Evolutionary conservation across 2,329 filamentous ascomycete genomes (phyloP).

Genomic region (Falciphora oryzae): DNA sequence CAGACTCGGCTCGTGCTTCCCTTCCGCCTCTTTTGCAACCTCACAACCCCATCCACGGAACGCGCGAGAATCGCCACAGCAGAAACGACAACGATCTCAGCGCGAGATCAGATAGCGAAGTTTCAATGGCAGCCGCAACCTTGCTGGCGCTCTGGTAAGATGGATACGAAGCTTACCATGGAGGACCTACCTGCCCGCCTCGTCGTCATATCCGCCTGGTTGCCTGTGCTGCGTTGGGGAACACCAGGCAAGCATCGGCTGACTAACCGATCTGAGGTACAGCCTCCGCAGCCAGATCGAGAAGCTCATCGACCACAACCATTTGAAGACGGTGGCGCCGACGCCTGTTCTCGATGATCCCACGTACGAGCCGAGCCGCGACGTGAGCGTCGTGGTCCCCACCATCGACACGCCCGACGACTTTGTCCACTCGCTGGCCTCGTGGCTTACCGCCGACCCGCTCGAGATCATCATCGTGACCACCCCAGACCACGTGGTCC

Average conservation of each 20-base stretch:
- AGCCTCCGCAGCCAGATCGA: background rate
- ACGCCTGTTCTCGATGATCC: background rate
- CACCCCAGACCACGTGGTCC: conserved; percentile 6
- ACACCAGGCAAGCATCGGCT: background rate
- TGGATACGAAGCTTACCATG: background rate
- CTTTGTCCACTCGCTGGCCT: conserved; percentile 17
- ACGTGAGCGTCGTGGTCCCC: conserved; percentile 24
- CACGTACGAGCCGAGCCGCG: conserved; percentile 4
- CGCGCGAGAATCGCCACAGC: background rate
- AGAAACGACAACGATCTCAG: background rate
- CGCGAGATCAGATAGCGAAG: background rate
- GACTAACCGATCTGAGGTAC: background rate
- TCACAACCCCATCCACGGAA: background rate
- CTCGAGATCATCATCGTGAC: conserved; percentile 26
- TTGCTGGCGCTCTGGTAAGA: background rate
- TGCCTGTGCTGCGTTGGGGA: background rate
- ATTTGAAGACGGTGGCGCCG: background rate
- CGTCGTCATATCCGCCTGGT: too few relatives aligned
- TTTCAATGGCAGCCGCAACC: background rate
- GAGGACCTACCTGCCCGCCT: background rate
- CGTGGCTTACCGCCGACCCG: conserved; percentile 20
- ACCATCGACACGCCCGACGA: conserved; percentile 20
- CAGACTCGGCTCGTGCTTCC: too few relatives aligned
- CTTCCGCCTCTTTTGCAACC: background rate
- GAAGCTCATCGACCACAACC: background rate